A percentile compares a stretch with the other conserved stretches of the same genome.
Evolutionary conservation across 169 alveolate species (phyloP).

Genomic region (Babesia bovis): DNA sequence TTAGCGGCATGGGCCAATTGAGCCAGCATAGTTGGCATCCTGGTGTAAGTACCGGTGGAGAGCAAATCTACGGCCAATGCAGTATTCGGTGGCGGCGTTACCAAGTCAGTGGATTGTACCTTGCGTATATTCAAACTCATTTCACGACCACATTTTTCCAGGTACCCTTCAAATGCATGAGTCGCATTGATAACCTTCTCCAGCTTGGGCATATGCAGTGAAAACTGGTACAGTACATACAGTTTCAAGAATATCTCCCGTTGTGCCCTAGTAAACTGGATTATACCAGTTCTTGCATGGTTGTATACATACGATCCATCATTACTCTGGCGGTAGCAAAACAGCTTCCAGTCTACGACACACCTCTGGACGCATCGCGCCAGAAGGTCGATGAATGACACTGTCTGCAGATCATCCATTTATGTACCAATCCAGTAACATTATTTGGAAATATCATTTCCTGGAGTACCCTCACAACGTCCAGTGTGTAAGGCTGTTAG

Average conservation of each 20-base stretch:
- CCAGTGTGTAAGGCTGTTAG: too few relatives aligned
- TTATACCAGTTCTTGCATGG: constrained; percentile 35
- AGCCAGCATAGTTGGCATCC: constrained; percentile 60
- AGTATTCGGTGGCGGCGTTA: constrained; percentile 43
- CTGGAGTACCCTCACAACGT: background rate
- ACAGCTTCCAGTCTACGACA: constrained; percentile 51
- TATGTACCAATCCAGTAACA: too few relatives aligned
- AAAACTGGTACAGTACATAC: constrained; percentile 23
- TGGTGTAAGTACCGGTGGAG: constrained; percentile 39
- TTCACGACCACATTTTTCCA: constrained; percentile 26
- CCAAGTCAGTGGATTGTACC: constrained; percentile 9
- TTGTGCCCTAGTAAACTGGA: constrained; percentile 60
- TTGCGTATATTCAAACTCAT: constrained; percentile 18
- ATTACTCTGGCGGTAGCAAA: constrained; percentile 31
- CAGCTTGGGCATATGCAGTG: constrained; percentile 22
- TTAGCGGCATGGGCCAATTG: constrained; percentile 39
- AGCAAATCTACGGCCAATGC: constrained; percentile 56
- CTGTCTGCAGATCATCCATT: constrained; percentile 45
- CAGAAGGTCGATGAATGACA: constrained; percentile 48
- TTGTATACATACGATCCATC: constrained; percentile 32
- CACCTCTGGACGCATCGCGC: constrained; percentile 44
- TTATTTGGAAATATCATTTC: background rate
- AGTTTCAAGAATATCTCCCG: constrained; percentile 64
- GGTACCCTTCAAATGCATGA: constrained; percentile 18
- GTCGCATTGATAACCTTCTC: constrained; percentile 38